Conservation (phyloP, 495 filamentous ascomycete species). For the Hypoxylon perforatum region DNA sequence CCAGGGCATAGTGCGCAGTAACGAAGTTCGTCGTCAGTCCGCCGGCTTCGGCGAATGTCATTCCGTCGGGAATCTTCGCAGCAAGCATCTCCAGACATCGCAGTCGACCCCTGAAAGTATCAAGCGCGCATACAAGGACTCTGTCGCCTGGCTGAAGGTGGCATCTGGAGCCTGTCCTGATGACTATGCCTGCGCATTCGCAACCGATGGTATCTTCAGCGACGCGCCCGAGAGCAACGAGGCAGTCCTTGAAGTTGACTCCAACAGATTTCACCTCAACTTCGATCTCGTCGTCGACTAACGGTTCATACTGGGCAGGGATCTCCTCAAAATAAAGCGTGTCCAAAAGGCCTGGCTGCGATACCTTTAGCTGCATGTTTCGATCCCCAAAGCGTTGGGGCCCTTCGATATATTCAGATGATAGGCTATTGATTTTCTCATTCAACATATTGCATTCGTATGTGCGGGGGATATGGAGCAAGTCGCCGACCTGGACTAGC, state of each 20-base stretch:
- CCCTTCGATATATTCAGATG: not conserved
- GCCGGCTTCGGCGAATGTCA: conserved; percentile 53
- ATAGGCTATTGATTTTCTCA: not conserved
- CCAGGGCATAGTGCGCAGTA: conserved; percentile 57
- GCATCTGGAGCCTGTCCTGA: conserved; percentile 61
- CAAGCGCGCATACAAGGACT: conserved; percentile 33
- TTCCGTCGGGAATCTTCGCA: not conserved
- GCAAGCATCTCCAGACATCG: not conserved
- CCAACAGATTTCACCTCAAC: conserved; percentile 42
- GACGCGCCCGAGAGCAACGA: conserved; percentile 53
- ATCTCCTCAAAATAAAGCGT: not conserved
- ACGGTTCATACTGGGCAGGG: not conserved
- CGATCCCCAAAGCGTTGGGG: not conserved
- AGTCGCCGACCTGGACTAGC: not conserved
- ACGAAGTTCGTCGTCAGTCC: conserved; percentile 55
- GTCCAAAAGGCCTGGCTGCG: not conserved
- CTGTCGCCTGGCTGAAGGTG: conserved; percentile 49
- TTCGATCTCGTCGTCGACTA: conserved; percentile 24
- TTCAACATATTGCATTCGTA: not conserved
- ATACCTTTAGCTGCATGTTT: not conserved
- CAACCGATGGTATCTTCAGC: conserved; percentile 44
- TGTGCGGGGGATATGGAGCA: not conserved
- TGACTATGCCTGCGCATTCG: conserved; percentile 53
- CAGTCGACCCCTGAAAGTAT: not conserved
- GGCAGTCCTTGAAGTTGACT: conserved; percentile 47